These are phyloP conservation scores for Oryza nivara DNA, from an alignment of 176 grass and related monocot species.

Conservation along the genomic window DNA sequence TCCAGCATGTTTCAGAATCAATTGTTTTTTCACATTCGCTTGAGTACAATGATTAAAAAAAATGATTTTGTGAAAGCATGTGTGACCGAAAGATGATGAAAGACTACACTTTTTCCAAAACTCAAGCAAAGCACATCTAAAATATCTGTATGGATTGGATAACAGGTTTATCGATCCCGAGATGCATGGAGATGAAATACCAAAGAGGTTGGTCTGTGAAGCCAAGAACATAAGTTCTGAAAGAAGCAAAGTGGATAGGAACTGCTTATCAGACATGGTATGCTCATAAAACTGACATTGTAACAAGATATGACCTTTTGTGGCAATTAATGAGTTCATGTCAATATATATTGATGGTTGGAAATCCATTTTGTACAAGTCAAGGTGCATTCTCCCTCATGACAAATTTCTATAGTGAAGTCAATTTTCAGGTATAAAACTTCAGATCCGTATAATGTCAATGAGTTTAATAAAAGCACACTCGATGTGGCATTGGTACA, in stretches of 20 bases:
- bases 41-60: neutral
- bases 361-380: slow-evolving; percentile 15
- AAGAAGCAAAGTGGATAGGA: neutral
- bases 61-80: neutral
- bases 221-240: neutral
- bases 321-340: neutral
- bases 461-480: neutral
- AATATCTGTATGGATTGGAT: neutral
- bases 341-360: neutral
- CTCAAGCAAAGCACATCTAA: neutral
- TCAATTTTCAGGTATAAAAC: neutral
- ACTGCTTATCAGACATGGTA: neutral
- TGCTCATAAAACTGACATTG: neutral
- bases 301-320: neutral
- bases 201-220: neutral
- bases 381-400: neutral
- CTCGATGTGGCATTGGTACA: neutral
- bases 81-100: neutral
- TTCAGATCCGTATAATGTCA: too few species aligned
- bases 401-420: neutral
- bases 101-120: neutral
- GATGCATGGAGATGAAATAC: neutral
- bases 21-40: neutral
- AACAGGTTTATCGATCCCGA: neutral
- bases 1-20: slow-evolving; percentile 1